Percentiles rank a stretch among this genome's conserved stretches.
phyloP scores from a whole-genome alignment of 2,329 filamentous ascomycete species.

The Colletotrichum godetiae region DNA sequence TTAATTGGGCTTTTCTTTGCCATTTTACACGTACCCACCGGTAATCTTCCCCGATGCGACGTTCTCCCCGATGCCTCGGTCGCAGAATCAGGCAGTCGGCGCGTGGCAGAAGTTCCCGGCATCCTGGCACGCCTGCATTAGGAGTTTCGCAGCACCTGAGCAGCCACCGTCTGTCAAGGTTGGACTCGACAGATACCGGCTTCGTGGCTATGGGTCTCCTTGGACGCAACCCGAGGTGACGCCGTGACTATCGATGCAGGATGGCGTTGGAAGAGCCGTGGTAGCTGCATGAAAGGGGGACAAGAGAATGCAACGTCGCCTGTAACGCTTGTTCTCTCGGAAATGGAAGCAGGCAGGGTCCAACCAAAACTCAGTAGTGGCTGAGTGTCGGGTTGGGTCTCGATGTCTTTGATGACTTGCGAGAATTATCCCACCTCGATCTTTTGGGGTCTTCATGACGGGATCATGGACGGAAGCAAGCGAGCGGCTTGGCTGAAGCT shows the following conservation, averaged over 20 bases:
- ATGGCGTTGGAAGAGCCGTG: neutral
- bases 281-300: neutral
- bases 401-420: neutral
- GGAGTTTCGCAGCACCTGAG: neutral
- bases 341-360: neutral
- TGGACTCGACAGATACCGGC: neutral
- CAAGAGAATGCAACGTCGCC: slow-evolving; percentile 17
- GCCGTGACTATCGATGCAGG: neutral
- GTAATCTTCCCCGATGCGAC: slow-evolving; percentile 18
- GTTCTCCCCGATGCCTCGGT: slow-evolving; percentile 5
- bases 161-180: neutral
- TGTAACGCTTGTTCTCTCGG: neutral
- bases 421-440: neutral
- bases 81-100: neutral
- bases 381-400: neutral
- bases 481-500: slow-evolving; percentile 32
- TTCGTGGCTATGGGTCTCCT: neutral
- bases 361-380: neutral
- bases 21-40: neutral
- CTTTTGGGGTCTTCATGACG: neutral
- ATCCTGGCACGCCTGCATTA: neutral
- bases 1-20: neutral
- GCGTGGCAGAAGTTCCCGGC: neutral
- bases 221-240: neutral
- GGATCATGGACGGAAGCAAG: neutral